phyloP scores from a whole-genome alignment of 768 basidiomycete species.

The Cubamyces lactineus region DNA sequence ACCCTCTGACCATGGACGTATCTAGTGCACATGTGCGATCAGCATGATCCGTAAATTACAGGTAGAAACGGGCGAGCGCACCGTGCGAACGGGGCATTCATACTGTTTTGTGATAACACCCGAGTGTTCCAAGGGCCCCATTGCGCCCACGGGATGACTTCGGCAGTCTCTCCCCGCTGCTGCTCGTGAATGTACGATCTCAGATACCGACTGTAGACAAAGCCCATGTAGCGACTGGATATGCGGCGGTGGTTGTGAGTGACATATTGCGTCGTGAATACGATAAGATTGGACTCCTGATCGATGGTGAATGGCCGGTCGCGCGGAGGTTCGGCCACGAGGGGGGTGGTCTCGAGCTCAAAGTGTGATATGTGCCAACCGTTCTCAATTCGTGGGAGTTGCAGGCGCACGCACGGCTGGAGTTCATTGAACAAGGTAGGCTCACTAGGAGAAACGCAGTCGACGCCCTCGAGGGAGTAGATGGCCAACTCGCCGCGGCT shows the following conservation, averaged over 20 bases:
- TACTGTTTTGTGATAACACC: slow-evolving; percentile 32
- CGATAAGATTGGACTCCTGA: slow-evolving; percentile 31
- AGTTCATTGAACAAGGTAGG: not conserved
- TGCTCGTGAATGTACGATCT: slow-evolving; percentile 14
- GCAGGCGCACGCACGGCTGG: not conserved
- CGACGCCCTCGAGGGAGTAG: slow-evolving; percentile 30
- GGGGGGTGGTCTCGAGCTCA: slow-evolving; percentile 9
- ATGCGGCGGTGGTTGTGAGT: not conserved
- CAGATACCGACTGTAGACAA: slow-evolving; percentile 39
- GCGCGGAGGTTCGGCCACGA: slow-evolving; percentile 22
- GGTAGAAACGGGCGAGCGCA: slow-evolving; percentile 21
- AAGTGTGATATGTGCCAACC: slow-evolving; percentile 17
- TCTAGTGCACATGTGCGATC: slow-evolving; percentile 21
- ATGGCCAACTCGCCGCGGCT: slow-evolving; percentile 47
- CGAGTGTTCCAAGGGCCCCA: slow-evolving; percentile 45
- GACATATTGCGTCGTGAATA: slow-evolving; percentile 33
- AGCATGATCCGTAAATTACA: not conserved
- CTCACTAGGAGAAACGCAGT: slow-evolving; percentile 2
- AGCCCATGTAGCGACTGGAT: slow-evolving; percentile 26
- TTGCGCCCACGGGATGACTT: slow-evolving; percentile 37
- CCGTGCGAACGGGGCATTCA: slow-evolving; percentile 25
- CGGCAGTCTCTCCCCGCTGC: not conserved
- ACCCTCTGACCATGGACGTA: slow-evolving; percentile 47
- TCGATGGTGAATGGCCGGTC: slow-evolving; percentile 29
- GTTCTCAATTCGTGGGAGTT: slow-evolving; percentile 9